Evolutionary conservation across 2,329 filamentous ascomycete species (phyloP).

Genomic region (Sclerotinia subarctica): DNA sequence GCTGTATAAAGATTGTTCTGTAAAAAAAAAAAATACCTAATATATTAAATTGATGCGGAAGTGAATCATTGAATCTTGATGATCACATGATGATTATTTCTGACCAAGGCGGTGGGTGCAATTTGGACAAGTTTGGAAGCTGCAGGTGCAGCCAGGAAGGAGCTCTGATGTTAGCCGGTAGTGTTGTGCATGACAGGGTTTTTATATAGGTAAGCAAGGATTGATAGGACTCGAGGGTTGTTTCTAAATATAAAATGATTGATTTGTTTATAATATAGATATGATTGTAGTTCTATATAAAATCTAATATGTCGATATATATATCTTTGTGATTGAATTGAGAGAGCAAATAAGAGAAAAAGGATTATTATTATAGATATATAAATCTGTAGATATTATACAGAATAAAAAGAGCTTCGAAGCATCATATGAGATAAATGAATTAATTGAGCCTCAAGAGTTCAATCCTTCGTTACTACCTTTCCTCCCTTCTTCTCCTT

Average conservation of each 20-base stretch:
- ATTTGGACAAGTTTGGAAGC: neutral
- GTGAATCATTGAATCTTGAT: constrained; percentile 3
- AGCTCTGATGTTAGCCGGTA: neutral
- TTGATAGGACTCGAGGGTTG: neutral
- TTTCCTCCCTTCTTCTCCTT: no score
- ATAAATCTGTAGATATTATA: no score
- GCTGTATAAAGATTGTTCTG: neutral
- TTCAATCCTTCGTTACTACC: neutral
- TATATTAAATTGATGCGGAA: neutral
- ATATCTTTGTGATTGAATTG: neutral
- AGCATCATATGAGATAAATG: neutral
- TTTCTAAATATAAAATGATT: constrained; percentile 9
- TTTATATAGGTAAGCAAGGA: neutral
- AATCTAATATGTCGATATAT: no score
- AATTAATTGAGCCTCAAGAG: neutral
- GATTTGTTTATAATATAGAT: neutral
- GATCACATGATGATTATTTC: constrained; percentile 7
- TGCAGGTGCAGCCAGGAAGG: neutral
- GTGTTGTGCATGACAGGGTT: neutral
- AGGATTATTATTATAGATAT: no score
- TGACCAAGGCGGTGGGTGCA: neutral
- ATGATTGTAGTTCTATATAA: neutral
- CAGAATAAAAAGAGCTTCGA: no score
- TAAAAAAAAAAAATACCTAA: neutral
- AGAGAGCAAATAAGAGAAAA: neutral